Evolutionary conservation across 148 eudicot species (phyloP), one percentile per base, ranked within the genome.

Genomic region (Fallopia convolvulus): DNA sequence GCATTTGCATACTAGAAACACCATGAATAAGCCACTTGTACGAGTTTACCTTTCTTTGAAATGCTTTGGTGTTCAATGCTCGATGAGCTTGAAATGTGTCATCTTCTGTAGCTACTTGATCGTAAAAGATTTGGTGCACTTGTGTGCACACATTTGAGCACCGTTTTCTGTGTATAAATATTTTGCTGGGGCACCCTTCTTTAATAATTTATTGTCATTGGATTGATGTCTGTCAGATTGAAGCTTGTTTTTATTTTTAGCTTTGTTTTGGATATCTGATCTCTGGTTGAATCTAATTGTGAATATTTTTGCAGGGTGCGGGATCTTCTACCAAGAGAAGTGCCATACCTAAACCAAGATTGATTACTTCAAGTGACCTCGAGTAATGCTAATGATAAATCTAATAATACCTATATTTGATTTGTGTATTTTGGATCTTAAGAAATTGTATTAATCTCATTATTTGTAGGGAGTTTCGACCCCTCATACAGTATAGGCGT

Each of bases 401-500:
- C 79, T 76, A 20, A 56, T 70, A 10, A 10, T 39, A 77, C 58
- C 41, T 71, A 63, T 40, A 44, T 15, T 36, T 52, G 1, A 42
- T 2, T 58, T 32, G 32, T 73, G 39, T 75, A 8, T 49, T 53
- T 71, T 80, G 46, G 76, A 17, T 20, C 66, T 74, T 40, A 49
- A 47, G 44, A 68, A 65, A 46, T n/a, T 68, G 46, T 21, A 41
- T 50, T 53, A 79, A 23, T 83, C 80, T 74, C 61, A 50, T 20
- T 55, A 18, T 63, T 10, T 83, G 80, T 84, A 95, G 99, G 85
- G 99, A 93, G 78, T 87, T 91, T 77, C 97, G 92, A 55, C 99
- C 99, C 77, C 93, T 93, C 74, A 90, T 95, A 50, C 94, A 93
- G 76, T 79, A 49, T 79, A 83, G 92, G 75, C 94, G 97, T 74